Evolutionary conservation across 352 stramenopile species (phyloP), one percentile per base, ranked within the genome.

Genomic region (Phytophthora macrochlamydospora): DNA sequence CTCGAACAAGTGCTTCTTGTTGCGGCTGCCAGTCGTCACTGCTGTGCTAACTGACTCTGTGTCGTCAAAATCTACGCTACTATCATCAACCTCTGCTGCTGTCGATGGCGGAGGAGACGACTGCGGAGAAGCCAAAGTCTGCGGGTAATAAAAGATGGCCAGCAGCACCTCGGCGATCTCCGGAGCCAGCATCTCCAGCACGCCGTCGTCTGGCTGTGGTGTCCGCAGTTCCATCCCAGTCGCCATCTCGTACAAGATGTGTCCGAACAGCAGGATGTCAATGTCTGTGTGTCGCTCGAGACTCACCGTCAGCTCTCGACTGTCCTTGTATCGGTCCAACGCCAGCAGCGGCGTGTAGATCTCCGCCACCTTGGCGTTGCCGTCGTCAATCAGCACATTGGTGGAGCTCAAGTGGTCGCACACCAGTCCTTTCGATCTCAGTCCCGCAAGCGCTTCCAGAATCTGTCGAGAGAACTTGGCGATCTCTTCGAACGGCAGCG

Each of bases 231-330:
- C 83, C 71, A 76, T 65, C 1, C 85, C 85, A 2, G 81, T 91
- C 0, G 79, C 83, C 85, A 93, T 92, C 51, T 93, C 85, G 51
- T 91, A 93, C 52, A 93, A 51, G 32, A 91, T 69, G 7, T 90
- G 83, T 5, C 85, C 83, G 58, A 92, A 89, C 1, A 90, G 65
- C 24, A 93, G 71, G 31, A 92, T 9, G 56, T 94, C 86, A 28
- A 92, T 70, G 60, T 89, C 84, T 38, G 91, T 81, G 24, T 81
- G 67, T 18, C 77, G 75, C 51, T 94, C 86, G 2, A 94, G 56
- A 31, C 79, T 67, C 50, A 92, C 71, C 2, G 84, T 94, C 6
- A 79, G 65, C 18, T 85, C 76, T 0, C 85, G 83, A 58, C 59
- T 78, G n/a, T 75, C 63, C 43, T 69, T 70, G 59, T 86, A 72